Evolutionary conservation across 345 rosid species (phyloP), one percentile per base, ranked within the genome.

Genomic region (Orychophragmus violaceus): DNA sequence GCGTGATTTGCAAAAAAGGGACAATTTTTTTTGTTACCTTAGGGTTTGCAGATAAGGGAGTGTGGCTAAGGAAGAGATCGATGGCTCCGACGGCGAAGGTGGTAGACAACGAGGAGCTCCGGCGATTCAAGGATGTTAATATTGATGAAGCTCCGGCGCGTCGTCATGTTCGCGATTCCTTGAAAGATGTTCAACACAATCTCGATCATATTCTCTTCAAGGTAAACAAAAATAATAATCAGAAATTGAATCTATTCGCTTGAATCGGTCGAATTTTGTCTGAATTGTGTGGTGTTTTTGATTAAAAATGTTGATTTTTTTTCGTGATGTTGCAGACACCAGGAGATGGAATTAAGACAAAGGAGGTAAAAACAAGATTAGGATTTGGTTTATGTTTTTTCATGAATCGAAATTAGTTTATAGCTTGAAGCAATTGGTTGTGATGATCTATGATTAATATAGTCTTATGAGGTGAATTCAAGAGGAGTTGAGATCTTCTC

Each of bases 401-500:
- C 18, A 48, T 27, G 60, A 72, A 49, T 58, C 45, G 13, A 62
- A 51, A 44, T 37, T 75, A 9, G 54, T 67, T 63, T 24, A 28
- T 56, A 55, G 33, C 9, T 58, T 48, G 24, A 45, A 52, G 33
- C 18, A 14, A 29, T n/a, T 39, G 46, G 50, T 13, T 25, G 16
- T 41, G 45, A 16, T 51, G 53, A 69, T 70, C 3, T 62, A 5
- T 60, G 66, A 9, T 49, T 16, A 16, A 17, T 88, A 29, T 85
- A 94, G 97, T 75, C 79, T 2, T 95, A 83, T 51, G 88, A 79
- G 74, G 80, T 81, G 79, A 95, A 87, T 71, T 89, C 96, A 27
- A 86, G 93, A 76, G 99, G 96, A 68, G 12, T 87, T 77, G 89
- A 87, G 77, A 83, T 95, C 54, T 95, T 95, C 79, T 68, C 88